phyloP scores from a whole-genome alignment of 176 grass and related monocot species.

The Dactylis glomerata region DNA sequence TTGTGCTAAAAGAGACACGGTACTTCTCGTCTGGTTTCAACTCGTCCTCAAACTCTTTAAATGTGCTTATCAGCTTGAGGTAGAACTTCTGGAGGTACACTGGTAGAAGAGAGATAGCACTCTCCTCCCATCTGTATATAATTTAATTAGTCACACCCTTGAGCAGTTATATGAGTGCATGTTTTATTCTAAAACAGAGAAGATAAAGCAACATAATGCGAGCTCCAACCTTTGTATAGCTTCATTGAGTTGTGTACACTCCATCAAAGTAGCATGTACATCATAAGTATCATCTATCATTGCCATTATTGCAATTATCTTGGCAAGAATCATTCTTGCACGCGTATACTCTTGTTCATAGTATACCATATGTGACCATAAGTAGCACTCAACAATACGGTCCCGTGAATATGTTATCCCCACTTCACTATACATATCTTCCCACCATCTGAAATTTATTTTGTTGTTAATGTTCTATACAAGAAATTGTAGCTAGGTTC shows the following conservation, averaged over 20 bases:
- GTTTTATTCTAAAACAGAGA: not conserved
- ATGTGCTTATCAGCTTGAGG: not conserved
- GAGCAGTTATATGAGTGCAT: not conserved
- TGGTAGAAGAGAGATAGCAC: not conserved
- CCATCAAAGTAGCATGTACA: constrained; percentile 32
- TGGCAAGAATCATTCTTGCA: constrained; percentile 37
- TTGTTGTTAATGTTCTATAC: not conserved
- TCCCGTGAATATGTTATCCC: constrained; percentile 26
- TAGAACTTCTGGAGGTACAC: constrained; percentile 25
- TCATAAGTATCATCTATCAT: constrained; percentile 40
- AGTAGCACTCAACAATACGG: constrained; percentile 36
- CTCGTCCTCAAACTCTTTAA: not conserved
- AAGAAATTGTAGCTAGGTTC: not conserved
- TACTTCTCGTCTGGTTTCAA: too few species aligned
- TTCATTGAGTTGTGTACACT: constrained; percentile 27
- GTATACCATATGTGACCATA: constrained; percentile 24
- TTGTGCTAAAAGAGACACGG: too few species aligned
- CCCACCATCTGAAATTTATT: constrained; percentile 33
- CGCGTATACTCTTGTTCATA: constrained; percentile 28
- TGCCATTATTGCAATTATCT: constrained; percentile 16
- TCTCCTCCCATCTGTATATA: constrained; percentile 27
- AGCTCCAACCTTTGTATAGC: constrained; percentile 40
- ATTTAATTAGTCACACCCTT: not conserved
- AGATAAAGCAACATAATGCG: not conserved
- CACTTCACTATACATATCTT: constrained; percentile 20